phyloP scores from a whole-genome alignment of 257 asterid species.

The Handroanthus guayacan region DNA sequence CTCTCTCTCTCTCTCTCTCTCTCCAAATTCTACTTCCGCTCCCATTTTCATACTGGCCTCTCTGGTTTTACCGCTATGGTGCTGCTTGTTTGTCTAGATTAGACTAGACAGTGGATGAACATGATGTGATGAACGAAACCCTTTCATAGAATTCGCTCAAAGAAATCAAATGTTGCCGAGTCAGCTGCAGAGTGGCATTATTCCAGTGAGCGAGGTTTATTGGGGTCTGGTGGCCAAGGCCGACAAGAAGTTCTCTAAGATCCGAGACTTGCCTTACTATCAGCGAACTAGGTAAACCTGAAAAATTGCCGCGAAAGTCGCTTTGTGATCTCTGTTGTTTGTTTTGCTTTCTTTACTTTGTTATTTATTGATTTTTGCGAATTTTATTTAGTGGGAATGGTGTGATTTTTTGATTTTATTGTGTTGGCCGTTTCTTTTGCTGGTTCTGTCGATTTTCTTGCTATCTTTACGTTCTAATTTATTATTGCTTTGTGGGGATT shows the following conservation, averaged over 20 bases:
- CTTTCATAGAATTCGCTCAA: background rate
- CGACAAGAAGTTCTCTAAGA: constrained; percentile 95
- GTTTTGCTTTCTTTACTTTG: constrained; percentile 20
- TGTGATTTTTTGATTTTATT: background rate
- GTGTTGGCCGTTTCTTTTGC: too few relatives aligned
- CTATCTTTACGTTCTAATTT: constrained; percentile 6
- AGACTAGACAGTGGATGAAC: background rate
- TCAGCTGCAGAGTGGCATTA: constrained; percentile 52
- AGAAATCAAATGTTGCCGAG: constrained; percentile 62
- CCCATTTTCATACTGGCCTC: constrained; percentile 8
- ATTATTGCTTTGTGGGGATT: constrained; percentile 2
- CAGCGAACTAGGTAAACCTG: constrained; percentile 76
- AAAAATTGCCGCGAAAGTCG: background rate
- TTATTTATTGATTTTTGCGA: background rate
- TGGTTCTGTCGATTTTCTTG: constrained; percentile 14
- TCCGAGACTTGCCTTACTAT: constrained; percentile 91
- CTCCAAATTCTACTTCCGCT: background rate
- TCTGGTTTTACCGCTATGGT: background rate
- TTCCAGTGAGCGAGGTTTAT: constrained; percentile 89
- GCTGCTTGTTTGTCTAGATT: constrained; percentile 21
- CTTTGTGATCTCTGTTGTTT: background rate
- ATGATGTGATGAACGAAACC: constrained; percentile 36
- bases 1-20: background rate
- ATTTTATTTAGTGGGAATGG: background rate
- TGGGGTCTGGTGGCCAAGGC: constrained; percentile 96